Conservation (phyloP, 768 basidiomycete species). For the Mycena latifolia region DNA sequence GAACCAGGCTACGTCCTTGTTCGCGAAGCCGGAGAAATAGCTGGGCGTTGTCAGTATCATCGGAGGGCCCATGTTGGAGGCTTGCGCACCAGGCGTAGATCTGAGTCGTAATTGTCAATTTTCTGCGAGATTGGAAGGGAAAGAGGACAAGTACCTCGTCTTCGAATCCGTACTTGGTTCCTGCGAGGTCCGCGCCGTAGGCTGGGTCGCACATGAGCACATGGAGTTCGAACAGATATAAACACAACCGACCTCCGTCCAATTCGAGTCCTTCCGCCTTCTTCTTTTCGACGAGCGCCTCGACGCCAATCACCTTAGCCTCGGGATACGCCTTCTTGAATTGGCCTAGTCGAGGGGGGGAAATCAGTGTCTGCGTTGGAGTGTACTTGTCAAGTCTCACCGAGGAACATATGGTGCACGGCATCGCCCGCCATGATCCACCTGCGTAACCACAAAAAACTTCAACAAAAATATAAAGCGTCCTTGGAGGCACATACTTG, state of each 20-base stretch:
- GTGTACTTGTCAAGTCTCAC: conserved; percentile 43
- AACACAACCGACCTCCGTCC: conserved; percentile 67
- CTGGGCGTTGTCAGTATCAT: conserved; percentile 44
- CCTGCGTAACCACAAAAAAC: conserved; percentile 34
- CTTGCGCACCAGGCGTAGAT: conserved; percentile 62
- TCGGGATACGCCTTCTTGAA: conserved; percentile 71
- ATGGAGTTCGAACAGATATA: background rate
- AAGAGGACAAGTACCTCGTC: conserved; percentile 56
- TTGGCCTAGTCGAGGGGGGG: conserved; percentile 53
- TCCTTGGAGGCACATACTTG: conserved; percentile 55
- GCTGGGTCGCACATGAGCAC: conserved; percentile 44
- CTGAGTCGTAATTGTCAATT: conserved; percentile 37
- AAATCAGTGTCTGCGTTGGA: background rate
- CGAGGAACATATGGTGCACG: conserved; percentile 71
- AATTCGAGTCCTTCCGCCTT: conserved; percentile 65
- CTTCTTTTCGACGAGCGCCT: conserved; percentile 64
- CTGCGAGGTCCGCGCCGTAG: conserved; percentile 73
- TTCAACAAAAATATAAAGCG: conserved; percentile 11
- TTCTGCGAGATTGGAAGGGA: background rate
- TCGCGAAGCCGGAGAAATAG: conserved; percentile 77
- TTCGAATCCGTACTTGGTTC: conserved; percentile 83
- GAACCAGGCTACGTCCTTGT: conserved; percentile 88
- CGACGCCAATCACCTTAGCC: conserved; percentile 80
- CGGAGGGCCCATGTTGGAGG: background rate
- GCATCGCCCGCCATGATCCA: conserved; percentile 71